Evolutionary conservation across 2,329 filamentous ascomycete genomes (phyloP), one percentile per base, ranked within the genome.

Genomic region (Botrytis squamosa): DNA sequence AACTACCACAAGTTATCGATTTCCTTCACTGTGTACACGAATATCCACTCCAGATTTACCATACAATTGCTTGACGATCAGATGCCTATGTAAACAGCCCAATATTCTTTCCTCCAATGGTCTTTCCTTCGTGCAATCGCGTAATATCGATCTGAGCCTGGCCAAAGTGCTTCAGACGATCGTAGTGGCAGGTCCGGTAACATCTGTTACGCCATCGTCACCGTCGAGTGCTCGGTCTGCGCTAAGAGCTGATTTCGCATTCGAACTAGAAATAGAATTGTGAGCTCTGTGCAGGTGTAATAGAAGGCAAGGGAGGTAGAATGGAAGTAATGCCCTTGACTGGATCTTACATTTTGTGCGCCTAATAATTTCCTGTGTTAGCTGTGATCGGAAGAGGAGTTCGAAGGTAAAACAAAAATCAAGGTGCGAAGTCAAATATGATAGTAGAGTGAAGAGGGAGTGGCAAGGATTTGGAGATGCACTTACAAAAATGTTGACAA

Each of bases 401-500:
- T 44, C 6, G 25, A 40, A 10, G n/a, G n/a, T 4, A 5, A 29
- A 18, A 16, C 1, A 1, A 36, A 42, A 22, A 10, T 10, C 4
- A 12, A 55, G 36, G 20, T 10, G 6, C 5, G 8, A 3, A n/a
- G n/a, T 10, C 12, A 22, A 9, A 22, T 42, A n/a, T 14, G n/a
- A 22, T 9, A n/a, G 29, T 25, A 16, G n/a, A 29, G 8, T 42
- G 0, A 22, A 3, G 9, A 42, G 14, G 52, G 25, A 67, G 22
- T 1, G n/a, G 36, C 9, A 20, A 57, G 29, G 18, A 5, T 6
- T 22, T 0, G 16, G 4, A 1, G 14, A 55, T 22, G 16, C 29
- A 42, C 66, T 42, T 69, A 69, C 66, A 59, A 69, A 69, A 69
- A 69, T 40, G 10, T 69, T 69, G 18, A 69, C 66, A 42, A 69